These are phyloP conservation scores for Pichia sp. DNA, from an alignment of 1,139 yeast genomes.

Conservation along the genomic window DNA sequence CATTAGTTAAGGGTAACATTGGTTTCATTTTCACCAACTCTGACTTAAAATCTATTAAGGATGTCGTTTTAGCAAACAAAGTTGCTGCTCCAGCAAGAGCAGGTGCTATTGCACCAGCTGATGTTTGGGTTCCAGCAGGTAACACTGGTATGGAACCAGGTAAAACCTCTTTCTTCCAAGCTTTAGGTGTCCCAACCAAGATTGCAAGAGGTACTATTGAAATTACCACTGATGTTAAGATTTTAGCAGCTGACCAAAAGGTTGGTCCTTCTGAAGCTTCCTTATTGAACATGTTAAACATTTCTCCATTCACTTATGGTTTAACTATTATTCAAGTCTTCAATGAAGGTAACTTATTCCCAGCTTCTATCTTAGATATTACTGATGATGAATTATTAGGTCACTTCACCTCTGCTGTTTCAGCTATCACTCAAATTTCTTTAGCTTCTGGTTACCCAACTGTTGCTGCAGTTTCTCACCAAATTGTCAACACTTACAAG, in stretches of 20 bases:
- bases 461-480: constrained; percentile 98
- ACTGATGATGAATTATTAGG: constrained; percentile 93
- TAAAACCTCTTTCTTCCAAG: constrained; percentile 99
- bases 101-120: constrained; percentile 98
- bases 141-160: constrained; percentile 99
- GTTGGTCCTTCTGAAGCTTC: constrained; percentile 99
- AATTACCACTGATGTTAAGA: constrained; percentile 95
- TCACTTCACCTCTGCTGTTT: constrained; percentile 90
- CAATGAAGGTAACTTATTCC: constrained; percentile 98
- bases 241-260: constrained; percentile 75
- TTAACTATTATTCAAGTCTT: constrained; percentile 92
- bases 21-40: constrained; percentile 99
- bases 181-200: constrained; percentile 99
- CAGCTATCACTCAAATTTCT: constrained; percentile 92
- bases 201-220: constrained; percentile 99
- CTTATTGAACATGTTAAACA: constrained; percentile 98
- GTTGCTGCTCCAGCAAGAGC: constrained; percentile 99
- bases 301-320: constrained; percentile 99
- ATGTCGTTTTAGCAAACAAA: constrained; percentile 78
- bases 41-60: constrained; percentile 91
- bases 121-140: constrained; percentile 97
- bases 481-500: constrained; percentile 98
- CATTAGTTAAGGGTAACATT: constrained; percentile 94
- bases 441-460: constrained; percentile 99
- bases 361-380: constrained; percentile 94